Conservation (phyloP, 768 basidiomycete genomes). For the Thelephora aurantiotincta region DNA sequence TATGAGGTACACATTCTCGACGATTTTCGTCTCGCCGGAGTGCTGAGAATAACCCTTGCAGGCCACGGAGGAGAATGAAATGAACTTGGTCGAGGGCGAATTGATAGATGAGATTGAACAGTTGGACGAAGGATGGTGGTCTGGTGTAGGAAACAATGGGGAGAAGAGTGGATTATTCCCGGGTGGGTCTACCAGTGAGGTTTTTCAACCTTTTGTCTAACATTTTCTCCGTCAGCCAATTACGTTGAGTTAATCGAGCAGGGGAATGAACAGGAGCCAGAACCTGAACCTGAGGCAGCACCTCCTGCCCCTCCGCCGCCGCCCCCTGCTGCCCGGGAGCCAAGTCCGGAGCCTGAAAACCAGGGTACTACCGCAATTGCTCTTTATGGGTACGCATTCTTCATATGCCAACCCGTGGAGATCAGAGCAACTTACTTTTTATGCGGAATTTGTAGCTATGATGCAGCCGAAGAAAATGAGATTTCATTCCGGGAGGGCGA, state of each 20-base stretch:
- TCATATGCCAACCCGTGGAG: background rate
- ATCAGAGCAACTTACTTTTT: conserved; percentile 5
- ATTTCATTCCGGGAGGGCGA: conserved; percentile 78
- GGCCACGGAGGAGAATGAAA: conserved; percentile 81
- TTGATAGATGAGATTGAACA: conserved; percentile 72
- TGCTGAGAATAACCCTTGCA: conserved; percentile 11
- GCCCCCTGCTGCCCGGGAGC: conserved; percentile 26
- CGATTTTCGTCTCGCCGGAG: background rate
- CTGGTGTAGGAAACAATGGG: conserved; percentile 54
- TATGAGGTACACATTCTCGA: conserved; percentile 47
- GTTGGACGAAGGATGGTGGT: conserved; percentile 89
- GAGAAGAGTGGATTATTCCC: conserved; percentile 73
- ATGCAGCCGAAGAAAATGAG: conserved; percentile 87
- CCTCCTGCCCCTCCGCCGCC: conserved; percentile 49
- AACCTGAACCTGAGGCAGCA: conserved; percentile 29
- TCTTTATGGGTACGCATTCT: conserved; percentile 48
- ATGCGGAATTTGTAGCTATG: conserved; percentile 40
- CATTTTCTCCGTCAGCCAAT: conserved; percentile 40
- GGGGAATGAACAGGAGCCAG: conserved; percentile 22
- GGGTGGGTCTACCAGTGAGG: conserved; percentile 22
- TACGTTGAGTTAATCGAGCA: conserved; percentile 70
- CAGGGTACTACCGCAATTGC: conserved; percentile 51
- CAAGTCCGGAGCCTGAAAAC: conserved; percentile 32
- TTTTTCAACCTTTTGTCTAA: background rate
- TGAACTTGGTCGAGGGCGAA: conserved; percentile 69